Conservation (phyloP, 2,329 filamentous ascomycete species). For the Trichothecium roseum region DNA sequence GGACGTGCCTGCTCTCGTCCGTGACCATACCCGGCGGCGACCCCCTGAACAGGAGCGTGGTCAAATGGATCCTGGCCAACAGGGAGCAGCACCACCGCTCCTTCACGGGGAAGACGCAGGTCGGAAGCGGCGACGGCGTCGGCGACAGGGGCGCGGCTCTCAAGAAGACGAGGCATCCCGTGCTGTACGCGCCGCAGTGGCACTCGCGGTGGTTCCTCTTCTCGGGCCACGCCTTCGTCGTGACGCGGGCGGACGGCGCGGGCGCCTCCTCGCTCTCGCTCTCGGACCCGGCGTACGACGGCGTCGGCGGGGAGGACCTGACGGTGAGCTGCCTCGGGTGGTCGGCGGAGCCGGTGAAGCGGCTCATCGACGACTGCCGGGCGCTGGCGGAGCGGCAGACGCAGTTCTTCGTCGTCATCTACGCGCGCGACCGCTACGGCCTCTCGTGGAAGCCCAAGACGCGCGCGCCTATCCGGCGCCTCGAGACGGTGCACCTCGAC, state of each 20-base stretch:
- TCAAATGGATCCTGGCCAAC: constrained; percentile 33
- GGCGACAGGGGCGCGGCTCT: constrained; percentile 26
- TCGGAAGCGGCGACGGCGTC: constrained; percentile 13
- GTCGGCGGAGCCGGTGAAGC: constrained; percentile 37
- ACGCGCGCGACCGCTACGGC: constrained; percentile 33
- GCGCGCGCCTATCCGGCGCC: constrained; percentile 34
- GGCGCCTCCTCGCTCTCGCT: constrained; percentile 18
- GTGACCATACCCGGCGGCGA: constrained; percentile 32
- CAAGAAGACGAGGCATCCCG: constrained; percentile 28
- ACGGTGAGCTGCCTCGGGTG: constrained; percentile 39
- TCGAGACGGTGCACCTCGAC: constrained; percentile 42
- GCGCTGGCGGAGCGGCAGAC: constrained; percentile 36
- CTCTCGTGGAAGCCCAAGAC: constrained; percentile 37
- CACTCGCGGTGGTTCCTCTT: constrained; percentile 39
- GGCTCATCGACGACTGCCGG: constrained; percentile 33
- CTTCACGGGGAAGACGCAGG: constrained; percentile 32
- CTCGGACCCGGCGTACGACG: constrained; percentile 32
- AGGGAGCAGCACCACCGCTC: constrained; percentile 26
- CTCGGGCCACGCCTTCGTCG: constrained; percentile 31
- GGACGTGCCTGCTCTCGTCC: constrained; percentile 31
- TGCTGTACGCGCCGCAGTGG: constrained; percentile 35
- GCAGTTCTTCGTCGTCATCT: constrained; percentile 39
- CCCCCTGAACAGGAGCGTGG: constrained; percentile 32
- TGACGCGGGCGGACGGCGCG: constrained; percentile 30
- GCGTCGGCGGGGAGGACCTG: constrained; percentile 33